phyloP scores from a whole-genome alignment of 2,329 filamentous ascomycete genomes.

The Eutypa lata region DNA sequence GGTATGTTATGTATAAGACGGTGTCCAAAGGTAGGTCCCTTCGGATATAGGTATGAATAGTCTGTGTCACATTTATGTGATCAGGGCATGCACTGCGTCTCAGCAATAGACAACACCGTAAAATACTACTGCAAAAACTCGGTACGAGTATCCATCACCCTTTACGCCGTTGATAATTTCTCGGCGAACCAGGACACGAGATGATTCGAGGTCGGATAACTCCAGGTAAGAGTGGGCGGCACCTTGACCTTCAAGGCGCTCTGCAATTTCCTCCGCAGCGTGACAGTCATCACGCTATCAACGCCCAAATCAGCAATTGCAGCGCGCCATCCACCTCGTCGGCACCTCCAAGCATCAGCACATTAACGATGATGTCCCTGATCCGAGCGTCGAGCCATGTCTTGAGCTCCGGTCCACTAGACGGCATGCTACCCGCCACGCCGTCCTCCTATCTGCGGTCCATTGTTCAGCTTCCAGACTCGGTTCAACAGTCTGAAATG shows the following conservation, averaged over 20 bases:
- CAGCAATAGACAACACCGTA: no score
- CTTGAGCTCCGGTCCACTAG: constrained; percentile 25
- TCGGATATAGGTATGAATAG: no score
- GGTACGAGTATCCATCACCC: no score
- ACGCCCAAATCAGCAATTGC: constrained; percentile 36
- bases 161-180: no score
- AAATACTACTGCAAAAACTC: no score
- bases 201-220: constrained; percentile 34
- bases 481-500: no score
- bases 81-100: no score
- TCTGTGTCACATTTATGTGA: no score
- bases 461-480: no score
- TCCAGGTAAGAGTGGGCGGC: constrained; percentile 39
- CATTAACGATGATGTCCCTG: constrained; percentile 28
- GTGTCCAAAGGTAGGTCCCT: no score
- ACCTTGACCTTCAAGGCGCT: constrained; percentile 30
- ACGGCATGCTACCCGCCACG: constrained; percentile 1
- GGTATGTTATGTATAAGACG: no score
- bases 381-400: constrained; percentile 28
- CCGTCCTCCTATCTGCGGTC: no score
- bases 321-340: constrained; percentile 31
- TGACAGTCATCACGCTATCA: constrained; percentile 38
- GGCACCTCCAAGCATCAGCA: constrained; percentile 27
- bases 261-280: constrained; percentile 32
- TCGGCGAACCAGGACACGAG: constrained; percentile 33